Conservation (phyloP, 2,329 filamentous ascomycete genomes). For the Scedosporium minutisporum region DNA sequence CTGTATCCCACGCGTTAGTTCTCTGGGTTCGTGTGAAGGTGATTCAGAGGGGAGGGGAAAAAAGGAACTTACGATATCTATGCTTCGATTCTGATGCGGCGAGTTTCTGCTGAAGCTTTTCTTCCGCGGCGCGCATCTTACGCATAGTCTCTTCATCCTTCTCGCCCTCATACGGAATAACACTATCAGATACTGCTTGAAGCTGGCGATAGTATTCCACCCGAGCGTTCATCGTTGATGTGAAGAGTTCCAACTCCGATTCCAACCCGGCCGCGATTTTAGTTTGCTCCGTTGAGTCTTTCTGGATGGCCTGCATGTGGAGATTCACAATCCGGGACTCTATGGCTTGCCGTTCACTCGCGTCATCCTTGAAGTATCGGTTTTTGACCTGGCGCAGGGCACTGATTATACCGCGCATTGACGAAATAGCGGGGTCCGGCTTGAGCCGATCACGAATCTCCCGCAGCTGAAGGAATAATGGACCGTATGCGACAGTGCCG, state of each 20-base stretch:
- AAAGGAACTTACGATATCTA: conserved; percentile 50
- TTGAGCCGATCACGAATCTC: conserved; percentile 35
- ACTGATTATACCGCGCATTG: conserved; percentile 60
- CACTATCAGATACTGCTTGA: conserved; percentile 82
- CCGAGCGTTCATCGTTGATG: conserved; percentile 70
- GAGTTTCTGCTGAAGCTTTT: conserved; percentile 46
- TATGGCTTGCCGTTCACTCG: conserved; percentile 43
- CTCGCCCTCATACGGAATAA: conserved; percentile 62
- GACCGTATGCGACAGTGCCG: conserved; percentile 61
- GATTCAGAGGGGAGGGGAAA: neutral
- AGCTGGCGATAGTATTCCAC: conserved; percentile 86
- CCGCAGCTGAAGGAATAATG: conserved; percentile 46
- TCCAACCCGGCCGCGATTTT: conserved; percentile 43
- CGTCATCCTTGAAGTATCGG: conserved; percentile 2
- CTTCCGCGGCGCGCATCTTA: conserved; percentile 20
- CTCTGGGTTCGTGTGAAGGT: neutral
- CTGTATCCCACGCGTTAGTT: conserved; percentile 19
- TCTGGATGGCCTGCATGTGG: conserved; percentile 53
- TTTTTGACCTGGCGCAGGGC: conserved; percentile 52
- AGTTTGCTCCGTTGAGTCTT: conserved; percentile 38
- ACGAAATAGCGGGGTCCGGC: conserved; percentile 42
- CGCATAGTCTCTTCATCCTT: conserved; percentile 39
- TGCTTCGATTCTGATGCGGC: conserved; percentile 60
- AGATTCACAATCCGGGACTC: conserved; percentile 58
- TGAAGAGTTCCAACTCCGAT: conserved; percentile 68